Evolutionary conservation across 2,329 filamentous ascomycete species (phyloP), one percentile per base, ranked within the genome.

Genomic region (Huntiella decipiens): DNA sequence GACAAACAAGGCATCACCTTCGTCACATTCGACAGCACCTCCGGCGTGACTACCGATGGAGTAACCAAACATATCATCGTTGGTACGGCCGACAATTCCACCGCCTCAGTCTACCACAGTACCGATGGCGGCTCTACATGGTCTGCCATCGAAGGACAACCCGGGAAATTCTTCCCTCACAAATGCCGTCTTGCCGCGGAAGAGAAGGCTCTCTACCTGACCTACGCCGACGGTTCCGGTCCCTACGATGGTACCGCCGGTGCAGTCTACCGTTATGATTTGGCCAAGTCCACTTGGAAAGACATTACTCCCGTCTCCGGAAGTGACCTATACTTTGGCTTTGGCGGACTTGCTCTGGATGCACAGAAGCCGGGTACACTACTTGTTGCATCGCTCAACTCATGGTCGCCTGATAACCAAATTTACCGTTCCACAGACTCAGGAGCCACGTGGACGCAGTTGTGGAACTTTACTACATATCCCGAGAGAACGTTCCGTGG

Each of bases 321-420:
- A 11, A 52, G 55, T 3, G 61, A 66, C 32, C 60, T 71, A 4
- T 63, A 63, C 53, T 72, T 66, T 47, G 72, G 72, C 1, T 76
- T 74, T 38, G 72, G 72, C 4, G 72, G 72, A 2, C 57, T 76
- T 1, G 61, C 64, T 0, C 59, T 76, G 15, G 72, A 76, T 41
- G 58, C 67, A 51, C 62, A 68, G 51, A 67, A 65, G 17, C 65
- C 72, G 0, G 72, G 71, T 0, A 75, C 71, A 0, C 54, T 76
- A 12, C 65, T 77, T 39, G 71, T 74, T 0, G 70, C 71, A 0
- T 65, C 64, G 1, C 55, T 75, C 36, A 77, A 76, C 57, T 68
- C 64, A 12, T 76, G 72, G 72, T 75, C 65, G 58, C 72, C 72
- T 0, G 72, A 76, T 50, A 70, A 65, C 1, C 66, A 71, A 45